Conservation (phyloP, 345 rosid genomes). For the Euclidium syriacum region DNA sequence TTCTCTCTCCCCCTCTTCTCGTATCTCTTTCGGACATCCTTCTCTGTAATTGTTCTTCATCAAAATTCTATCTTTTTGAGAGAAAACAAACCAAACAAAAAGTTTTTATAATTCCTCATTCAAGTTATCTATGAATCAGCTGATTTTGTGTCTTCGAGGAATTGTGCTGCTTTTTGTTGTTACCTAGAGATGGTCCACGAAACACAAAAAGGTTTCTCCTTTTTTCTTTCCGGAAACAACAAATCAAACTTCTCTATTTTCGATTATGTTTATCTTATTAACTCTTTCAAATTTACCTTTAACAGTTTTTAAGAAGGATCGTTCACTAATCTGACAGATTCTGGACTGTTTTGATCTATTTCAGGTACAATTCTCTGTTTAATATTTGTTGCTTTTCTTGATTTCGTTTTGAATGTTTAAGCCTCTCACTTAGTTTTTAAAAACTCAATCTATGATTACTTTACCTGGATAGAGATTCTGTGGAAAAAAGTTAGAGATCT, state of each 20-base stretch:
- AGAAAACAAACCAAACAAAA: background rate
- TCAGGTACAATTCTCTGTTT: slow-evolving; percentile 17
- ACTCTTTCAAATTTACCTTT: background rate
- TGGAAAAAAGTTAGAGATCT: background rate
- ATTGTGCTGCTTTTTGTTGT: slow-evolving; percentile 10
- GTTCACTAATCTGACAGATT: background rate
- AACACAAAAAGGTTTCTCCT: background rate
- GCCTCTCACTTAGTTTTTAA: background rate
- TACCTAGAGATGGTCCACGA: slow-evolving; percentile 11
- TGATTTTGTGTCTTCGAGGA: slow-evolving; percentile 12
- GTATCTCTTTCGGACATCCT: background rate
- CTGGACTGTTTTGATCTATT: background rate
- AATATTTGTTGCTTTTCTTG: background rate
- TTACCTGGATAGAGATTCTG: background rate
- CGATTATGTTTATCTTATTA: background rate
- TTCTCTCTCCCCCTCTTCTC: slow-evolving; percentile 3
- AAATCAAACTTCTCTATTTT: background rate
- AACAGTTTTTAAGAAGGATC: background rate
- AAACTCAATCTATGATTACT: background rate
- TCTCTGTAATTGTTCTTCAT: slow-evolving; percentile 20
- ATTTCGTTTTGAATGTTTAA: slow-evolving; percentile 2
- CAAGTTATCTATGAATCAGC: background rate
- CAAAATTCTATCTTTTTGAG: background rate
- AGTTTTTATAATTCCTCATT: background rate
- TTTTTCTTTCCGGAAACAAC: background rate